A percentile compares a stretch with the other conserved stretches of the same genome.
Evolutionary conservation across 345 rosid species (phyloP).

Genomic region (Isatis tinctoria): DNA sequence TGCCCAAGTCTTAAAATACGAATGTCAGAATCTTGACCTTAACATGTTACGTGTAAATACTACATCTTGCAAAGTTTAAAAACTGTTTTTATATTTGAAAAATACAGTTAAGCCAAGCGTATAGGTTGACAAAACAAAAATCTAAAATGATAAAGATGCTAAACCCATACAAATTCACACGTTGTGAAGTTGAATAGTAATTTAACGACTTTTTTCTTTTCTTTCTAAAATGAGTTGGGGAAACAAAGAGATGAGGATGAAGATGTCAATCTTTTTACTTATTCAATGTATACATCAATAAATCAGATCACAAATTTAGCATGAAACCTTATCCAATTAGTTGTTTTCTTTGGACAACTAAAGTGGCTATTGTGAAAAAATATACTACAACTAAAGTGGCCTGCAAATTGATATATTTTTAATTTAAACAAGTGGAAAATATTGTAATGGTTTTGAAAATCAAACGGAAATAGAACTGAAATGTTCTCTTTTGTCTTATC

Average conservation of each 20-base stretch:
- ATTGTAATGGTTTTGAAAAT: not conserved
- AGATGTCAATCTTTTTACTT: slow-evolving; percentile 26
- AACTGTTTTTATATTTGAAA: not conserved
- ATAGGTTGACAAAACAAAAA: not conserved
- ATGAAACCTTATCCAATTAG: slow-evolving; percentile 30
- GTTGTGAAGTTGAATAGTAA: not conserved
- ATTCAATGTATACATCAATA: slow-evolving; percentile 20
- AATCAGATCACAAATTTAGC: slow-evolving; percentile 24
- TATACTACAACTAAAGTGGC: slow-evolving; percentile 8
- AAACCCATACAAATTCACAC: slow-evolving; percentile 16
- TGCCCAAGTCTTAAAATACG: not conserved
- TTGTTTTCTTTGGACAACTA: slow-evolving; percentile 10
- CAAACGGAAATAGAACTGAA: not conserved
- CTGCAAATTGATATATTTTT: not conserved
- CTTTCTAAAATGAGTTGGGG: not conserved
- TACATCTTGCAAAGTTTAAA: not conserved
- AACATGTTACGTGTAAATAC: slow-evolving; percentile 3
- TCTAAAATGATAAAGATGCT: not conserved
- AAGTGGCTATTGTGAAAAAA: slow-evolving; percentile 14
- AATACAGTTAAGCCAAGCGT: not conserved
- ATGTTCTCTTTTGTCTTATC: not conserved
- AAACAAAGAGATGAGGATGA: slow-evolving; percentile 5
- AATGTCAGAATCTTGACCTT: slow-evolving; percentile 18
- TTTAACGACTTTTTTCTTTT: not conserved
- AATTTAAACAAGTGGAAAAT: slow-evolving; percentile 6